Percentiles rank a stretch among this genome's conserved stretches.
Conservation (phyloP, 352 stramenopile genomes). For the Blastocystis sp. region DNA sequence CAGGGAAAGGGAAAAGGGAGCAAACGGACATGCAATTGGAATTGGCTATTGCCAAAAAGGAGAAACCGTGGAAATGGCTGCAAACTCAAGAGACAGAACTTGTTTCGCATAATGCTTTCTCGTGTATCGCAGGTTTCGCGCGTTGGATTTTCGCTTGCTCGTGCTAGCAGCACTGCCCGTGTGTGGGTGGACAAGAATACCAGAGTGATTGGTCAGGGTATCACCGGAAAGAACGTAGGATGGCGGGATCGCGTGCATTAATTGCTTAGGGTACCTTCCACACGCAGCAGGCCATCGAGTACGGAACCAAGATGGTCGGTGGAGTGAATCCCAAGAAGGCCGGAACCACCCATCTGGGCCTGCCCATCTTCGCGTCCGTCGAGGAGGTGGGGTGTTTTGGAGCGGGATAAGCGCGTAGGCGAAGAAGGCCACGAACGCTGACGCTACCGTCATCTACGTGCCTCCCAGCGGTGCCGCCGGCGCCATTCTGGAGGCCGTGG, state of each 20-base stretch:
- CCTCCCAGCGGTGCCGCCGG: conserved; percentile 93
- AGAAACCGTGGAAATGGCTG: conserved; percentile 8
- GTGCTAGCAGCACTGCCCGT: conserved; percentile 81
- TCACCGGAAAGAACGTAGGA: conserved; percentile 96
- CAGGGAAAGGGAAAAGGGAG: too few species aligned
- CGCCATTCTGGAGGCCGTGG: conserved; percentile 96
- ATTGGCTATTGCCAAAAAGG: background rate
- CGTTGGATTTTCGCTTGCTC: conserved; percentile 45
- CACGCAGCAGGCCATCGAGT: conserved; percentile 93
- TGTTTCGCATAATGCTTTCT: conserved; percentile 10
- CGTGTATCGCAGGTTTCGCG: conserved; percentile 27
- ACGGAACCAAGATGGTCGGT: conserved; percentile 98
- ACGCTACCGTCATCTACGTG: conserved; percentile 98
- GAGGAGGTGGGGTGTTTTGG: conserved; percentile 79
- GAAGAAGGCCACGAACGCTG: conserved; percentile 82
- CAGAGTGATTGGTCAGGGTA: conserved; percentile 97
- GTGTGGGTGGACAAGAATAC: conserved; percentile 99
- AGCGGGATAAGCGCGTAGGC: conserved; percentile 74
- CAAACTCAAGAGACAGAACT: background rate
- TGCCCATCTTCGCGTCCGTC: conserved; percentile 98
- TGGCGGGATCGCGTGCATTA: conserved; percentile 18
- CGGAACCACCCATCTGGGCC: conserved; percentile 89
- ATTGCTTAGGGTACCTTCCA: conserved; percentile 91
- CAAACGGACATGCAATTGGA: too few species aligned
- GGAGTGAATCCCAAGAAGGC: conserved; percentile 98